Evolutionary conservation across 208 protist species (phyloP).

Genomic region (Leishmania gerbilli): DNA sequence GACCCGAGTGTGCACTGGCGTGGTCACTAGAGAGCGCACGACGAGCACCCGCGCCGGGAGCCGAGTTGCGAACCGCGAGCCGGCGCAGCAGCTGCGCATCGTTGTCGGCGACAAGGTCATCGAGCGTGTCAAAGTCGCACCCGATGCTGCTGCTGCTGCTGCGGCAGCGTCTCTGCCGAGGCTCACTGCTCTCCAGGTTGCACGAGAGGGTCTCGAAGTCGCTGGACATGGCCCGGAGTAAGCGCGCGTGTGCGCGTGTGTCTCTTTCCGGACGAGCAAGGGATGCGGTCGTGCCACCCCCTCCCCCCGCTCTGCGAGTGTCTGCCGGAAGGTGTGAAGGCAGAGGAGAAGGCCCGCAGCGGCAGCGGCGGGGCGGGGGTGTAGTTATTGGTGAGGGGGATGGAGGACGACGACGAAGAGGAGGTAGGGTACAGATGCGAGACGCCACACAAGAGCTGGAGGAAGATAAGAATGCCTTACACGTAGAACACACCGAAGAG

Average conservation of each 20-base stretch:
- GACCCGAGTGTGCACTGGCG: neutral
- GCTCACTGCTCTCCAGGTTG: constrained; percentile 4
- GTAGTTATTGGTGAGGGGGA: neutral
- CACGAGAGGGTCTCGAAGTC: constrained; percentile 34
- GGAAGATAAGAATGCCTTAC: neutral
- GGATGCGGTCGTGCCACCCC: too few relatives aligned
- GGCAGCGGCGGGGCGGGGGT: neutral
- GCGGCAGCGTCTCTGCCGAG: neutral
- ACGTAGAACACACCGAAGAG: too few relatives aligned
- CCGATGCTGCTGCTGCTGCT: neutral
- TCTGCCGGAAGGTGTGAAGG: too few relatives aligned
- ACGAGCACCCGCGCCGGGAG: neutral
- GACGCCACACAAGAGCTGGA: too few relatives aligned
- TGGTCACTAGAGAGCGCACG: neutral
- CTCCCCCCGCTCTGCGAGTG: too few relatives aligned
- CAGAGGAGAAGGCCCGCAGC: neutral
- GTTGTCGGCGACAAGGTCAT: constrained; percentile 14
- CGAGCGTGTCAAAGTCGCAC: constrained; percentile 18
- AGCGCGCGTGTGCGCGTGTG: neutral
- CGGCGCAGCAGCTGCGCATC: constrained; percentile 8
- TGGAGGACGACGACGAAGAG: neutral
- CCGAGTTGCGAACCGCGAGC: neutral
- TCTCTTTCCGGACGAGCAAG: neutral
- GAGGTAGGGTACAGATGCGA: neutral
- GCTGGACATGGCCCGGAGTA: constrained; percentile 21